These are phyloP conservation scores for Boletus bicolor DNA, from an alignment of 768 basidiomycete species.

Conservation along the genomic window DNA sequence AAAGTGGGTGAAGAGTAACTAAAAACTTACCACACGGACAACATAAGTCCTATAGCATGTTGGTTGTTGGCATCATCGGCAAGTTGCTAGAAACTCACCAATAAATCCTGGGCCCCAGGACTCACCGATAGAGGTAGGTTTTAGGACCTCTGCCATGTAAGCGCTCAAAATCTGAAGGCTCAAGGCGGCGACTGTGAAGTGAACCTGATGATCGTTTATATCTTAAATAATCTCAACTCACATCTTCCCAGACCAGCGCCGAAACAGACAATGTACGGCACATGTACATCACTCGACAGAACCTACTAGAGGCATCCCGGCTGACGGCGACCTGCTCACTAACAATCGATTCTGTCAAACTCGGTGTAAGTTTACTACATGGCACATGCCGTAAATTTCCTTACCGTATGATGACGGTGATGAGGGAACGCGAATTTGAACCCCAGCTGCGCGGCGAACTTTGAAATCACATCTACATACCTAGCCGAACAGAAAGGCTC, in stretches of 20 bases:
- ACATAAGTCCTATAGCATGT: neutral
- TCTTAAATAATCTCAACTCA: neutral
- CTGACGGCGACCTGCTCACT: neutral
- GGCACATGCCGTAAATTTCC: neutral
- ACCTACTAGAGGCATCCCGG: too few relatives aligned
- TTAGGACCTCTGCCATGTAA: neutral
- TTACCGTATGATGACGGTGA: neutral
- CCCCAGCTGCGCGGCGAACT: neutral
- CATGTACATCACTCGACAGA: neutral
- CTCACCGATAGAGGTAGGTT: neutral
- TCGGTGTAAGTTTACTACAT: neutral
- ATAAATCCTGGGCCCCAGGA: constrained; percentile 7
- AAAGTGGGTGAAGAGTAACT: neutral
- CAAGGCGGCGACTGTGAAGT: neutral
- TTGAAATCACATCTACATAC: neutral
- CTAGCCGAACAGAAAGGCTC: too few relatives aligned
- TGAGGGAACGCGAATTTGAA: neutral
- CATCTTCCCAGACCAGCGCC: neutral
- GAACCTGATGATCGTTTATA: neutral
- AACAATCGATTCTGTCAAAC: neutral
- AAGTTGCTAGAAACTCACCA: neutral
- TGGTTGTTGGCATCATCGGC: neutral
- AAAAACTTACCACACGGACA: neutral
- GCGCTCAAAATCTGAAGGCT: too few relatives aligned
- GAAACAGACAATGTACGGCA: neutral